Conservation (phyloP, 1,284 basidiomycete genomes). For the Vanrija sp. region DNA sequence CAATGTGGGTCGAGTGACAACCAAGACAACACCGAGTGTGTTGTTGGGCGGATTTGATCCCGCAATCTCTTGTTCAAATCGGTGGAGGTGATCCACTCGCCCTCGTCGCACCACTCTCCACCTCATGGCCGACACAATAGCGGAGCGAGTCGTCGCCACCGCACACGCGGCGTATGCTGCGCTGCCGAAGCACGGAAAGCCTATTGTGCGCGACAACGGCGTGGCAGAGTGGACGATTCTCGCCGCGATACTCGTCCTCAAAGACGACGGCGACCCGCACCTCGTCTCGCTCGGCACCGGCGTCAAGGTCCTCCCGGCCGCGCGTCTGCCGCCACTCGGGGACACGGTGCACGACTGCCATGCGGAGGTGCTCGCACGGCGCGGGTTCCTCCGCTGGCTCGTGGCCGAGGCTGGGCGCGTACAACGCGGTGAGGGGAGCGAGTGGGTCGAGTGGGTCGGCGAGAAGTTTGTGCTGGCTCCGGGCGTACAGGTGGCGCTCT, state of each 20-base stretch:
- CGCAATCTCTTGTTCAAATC: no score
- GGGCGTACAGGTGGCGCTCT: constrained; percentile 62
- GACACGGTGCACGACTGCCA: constrained; percentile 84
- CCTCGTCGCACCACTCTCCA: neutral
- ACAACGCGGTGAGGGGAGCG: constrained; percentile 31
- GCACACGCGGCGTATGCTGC: constrained; percentile 22
- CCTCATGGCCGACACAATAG: neutral
- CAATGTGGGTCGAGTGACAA: neutral
- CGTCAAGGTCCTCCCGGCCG: constrained; percentile 74
- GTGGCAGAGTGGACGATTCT: constrained; percentile 50
- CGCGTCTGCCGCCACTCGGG: constrained; percentile 62
- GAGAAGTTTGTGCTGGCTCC: constrained; percentile 54
- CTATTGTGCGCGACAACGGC: constrained; percentile 39
- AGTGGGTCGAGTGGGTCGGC: constrained; percentile 11
- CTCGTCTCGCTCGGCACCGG: constrained; percentile 74
- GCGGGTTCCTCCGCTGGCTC: constrained; percentile 76
- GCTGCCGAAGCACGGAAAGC: constrained; percentile 45
- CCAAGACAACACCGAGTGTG: neutral
- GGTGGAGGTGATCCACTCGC: no score
- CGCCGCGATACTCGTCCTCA: constrained; percentile 29
- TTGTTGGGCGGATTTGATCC: no score
- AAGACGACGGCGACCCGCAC: neutral
- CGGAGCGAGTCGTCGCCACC: constrained; percentile 6
- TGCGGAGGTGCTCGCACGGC: constrained; percentile 80
- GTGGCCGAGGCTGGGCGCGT: constrained; percentile 59